Percentiles rank a stretch among this genome's conserved stretches.
phyloP scores from a whole-genome alignment of 352 stramenopile genomes.

The Aphanomyces astaci region DNA sequence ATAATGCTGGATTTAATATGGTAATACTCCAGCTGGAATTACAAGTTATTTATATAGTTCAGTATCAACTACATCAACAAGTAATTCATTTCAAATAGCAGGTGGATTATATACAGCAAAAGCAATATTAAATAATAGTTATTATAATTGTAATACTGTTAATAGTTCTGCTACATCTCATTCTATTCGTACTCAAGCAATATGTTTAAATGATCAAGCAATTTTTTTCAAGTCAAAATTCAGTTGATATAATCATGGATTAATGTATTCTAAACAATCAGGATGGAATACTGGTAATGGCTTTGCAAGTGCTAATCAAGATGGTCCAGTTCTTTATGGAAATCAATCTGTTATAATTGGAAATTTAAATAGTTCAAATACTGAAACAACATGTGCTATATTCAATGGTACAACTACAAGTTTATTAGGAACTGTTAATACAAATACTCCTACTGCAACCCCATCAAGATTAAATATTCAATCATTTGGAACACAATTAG shows the following conservation, averaged over 20 bases:
- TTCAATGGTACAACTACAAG: constrained; percentile 4
- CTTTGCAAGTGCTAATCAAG: not conserved
- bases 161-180: constrained; percentile 3
- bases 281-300: constrained; percentile 5
- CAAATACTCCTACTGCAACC: constrained; percentile 3
- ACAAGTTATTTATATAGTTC: not conserved
- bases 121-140: constrained; percentile 12
- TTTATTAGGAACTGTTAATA: constrained; percentile 11
- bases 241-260: not conserved
- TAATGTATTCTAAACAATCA: constrained; percentile 5
- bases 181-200: constrained; percentile 5
- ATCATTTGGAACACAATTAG: constrained; percentile 1
- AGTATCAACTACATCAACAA: constrained; percentile 4
- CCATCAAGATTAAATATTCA: constrained; percentile 8
- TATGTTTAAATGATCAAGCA: constrained; percentile 14
- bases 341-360: constrained; percentile 10
- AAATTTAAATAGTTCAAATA: constrained; percentile 8
- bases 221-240: constrained; percentile 10
- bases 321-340: not conserved
- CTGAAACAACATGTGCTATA: constrained; percentile 7
- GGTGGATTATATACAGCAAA: constrained; percentile 9
- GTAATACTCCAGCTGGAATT: constrained; percentile 2
- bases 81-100: constrained; percentile 2
- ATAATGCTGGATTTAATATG: constrained; percentile 10
- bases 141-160: constrained; percentile 13